A percentile compares a stretch with the other conserved stretches of the same genome.
Conservation (phyloP, 345 rosid species). For the Psidium guajava region DNA sequence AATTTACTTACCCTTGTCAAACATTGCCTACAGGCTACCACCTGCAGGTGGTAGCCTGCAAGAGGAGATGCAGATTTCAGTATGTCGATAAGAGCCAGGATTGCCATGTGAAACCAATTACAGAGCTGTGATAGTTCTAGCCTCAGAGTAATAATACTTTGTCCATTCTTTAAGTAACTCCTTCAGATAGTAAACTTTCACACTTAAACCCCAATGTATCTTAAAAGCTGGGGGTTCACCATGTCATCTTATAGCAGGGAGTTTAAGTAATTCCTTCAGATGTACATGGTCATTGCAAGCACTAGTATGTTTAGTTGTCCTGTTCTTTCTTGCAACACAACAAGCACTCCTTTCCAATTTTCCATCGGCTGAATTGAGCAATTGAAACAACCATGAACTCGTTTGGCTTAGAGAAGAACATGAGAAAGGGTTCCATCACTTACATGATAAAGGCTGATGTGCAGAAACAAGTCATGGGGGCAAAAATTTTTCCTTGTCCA, state of each 20-base stretch:
- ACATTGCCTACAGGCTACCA: neutral
- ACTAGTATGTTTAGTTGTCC: neutral
- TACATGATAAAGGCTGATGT: constrained; percentile 44
- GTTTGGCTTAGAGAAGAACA: neutral
- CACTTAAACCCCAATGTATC: neutral
- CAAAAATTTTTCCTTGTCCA: constrained; percentile 51
- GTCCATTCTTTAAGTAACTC: neutral
- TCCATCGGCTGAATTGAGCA: neutral
- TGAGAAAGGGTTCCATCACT: constrained; percentile 9
- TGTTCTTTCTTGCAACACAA: neutral
- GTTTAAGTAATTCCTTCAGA: neutral
- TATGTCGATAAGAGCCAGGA: neutral
- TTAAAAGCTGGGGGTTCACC: neutral
- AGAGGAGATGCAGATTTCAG: neutral
- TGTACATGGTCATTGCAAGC: neutral
- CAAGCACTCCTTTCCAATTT: neutral
- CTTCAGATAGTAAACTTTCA: neutral
- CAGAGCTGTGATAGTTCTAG: neutral
- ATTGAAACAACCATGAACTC: neutral
- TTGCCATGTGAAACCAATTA: neutral
- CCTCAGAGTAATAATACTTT: neutral
- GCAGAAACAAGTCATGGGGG: constrained; percentile 39
- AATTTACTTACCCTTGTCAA: neutral
- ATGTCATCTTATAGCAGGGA: neutral
- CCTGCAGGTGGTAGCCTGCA: too few relatives aligned